These are phyloP conservation scores for Casuarina cunninghamiana DNA, from an alignment of 306 rosid genomes.

Conservation along the genomic window DNA sequence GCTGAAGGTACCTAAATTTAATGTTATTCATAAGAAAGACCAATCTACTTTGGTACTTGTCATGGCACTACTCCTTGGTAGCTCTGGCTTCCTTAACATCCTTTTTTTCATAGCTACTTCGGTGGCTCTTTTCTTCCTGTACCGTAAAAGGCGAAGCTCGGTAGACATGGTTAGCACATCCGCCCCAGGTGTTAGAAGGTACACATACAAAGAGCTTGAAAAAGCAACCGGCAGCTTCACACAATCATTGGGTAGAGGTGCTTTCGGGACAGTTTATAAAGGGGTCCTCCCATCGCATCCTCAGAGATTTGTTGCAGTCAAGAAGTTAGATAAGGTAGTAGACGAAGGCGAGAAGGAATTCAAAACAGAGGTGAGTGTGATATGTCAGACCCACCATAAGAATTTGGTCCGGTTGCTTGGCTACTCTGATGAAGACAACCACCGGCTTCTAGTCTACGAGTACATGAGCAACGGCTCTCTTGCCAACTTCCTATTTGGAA, in stretches of 20 bases:
- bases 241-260: conserved; percentile 29
- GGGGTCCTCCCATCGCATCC: conserved; percentile 13
- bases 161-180: not conserved
- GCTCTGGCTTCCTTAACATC: conserved; percentile 31
- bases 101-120: not conserved
- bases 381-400: conserved; percentile 37
- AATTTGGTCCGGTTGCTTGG: conserved; percentile 29
- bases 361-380: conserved; percentile 36
- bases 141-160: not conserved
- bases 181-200: not conserved
- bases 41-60: conserved; percentile 11
- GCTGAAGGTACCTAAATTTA: conserved; percentile 9
- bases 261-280: conserved; percentile 11
- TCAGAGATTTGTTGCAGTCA: conserved; percentile 37
- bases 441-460: conserved; percentile 7
- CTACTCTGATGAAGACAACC: conserved; percentile 21
- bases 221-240: conserved; percentile 32
- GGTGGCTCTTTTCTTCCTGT: not conserved
- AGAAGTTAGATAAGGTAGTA: conserved; percentile 32
- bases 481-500: conserved; percentile 13
- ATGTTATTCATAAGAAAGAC: not conserved
- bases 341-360: conserved; percentile 43
- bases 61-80: conserved; percentile 28
- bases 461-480: conserved; percentile 24
- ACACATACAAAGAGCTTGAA: too few species aligned